Evolutionary conservation across 2,329 filamentous ascomycete genomes (phyloP).

Genomic region (Elsinoe ampelina): DNA sequence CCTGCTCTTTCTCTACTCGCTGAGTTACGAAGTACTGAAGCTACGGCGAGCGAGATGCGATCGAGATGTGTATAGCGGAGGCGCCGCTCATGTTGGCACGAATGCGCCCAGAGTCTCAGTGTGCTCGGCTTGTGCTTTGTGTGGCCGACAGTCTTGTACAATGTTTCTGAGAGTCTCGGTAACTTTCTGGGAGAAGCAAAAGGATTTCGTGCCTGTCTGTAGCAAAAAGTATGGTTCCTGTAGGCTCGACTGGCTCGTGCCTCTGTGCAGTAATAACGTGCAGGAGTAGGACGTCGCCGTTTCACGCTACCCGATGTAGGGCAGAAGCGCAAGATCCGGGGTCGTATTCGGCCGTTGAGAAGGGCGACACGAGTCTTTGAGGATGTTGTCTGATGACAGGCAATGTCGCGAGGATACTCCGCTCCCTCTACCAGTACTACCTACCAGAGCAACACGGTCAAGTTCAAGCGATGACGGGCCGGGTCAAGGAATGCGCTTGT

Average conservation of each 20-base stretch:
- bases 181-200: not conserved
- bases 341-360: not conserved
- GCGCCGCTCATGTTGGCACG: not conserved
- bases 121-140: not conserved
- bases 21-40: too few relatives aligned
- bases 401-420: not conserved
- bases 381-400: slow-evolving; percentile 4
- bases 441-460: not conserved
- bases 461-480: not conserved
- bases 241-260: not conserved
- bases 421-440: not conserved
- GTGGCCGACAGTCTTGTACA: not conserved
- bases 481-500: not conserved
- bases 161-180: not conserved
- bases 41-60: not conserved
- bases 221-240: not conserved
- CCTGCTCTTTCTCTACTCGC: not conserved
- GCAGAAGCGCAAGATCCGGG: slow-evolving; percentile 5
- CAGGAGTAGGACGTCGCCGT: slow-evolving; percentile 2
- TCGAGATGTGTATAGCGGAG: not conserved
- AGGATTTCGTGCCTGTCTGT: not conserved
- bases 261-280: slow-evolving; percentile 3
- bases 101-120: not conserved
- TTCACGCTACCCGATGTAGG: slow-evolving; percentile 9
- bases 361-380: not conserved